Conservation (phyloP, 352 stramenopile species). For the Globisporangium spinosum region DNA sequence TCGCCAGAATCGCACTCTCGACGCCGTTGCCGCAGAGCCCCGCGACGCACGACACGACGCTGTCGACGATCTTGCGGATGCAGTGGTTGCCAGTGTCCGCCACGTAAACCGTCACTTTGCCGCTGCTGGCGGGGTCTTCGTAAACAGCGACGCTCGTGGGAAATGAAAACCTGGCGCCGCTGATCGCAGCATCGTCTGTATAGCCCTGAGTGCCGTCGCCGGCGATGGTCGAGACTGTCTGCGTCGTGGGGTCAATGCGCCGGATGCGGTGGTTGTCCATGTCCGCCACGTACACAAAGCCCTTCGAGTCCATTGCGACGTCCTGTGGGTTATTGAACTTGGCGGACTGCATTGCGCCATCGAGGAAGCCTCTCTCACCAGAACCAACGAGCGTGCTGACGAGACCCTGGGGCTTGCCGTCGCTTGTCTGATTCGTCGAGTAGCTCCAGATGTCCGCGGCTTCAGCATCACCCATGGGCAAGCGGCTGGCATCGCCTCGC, state of each 20-base stretch:
- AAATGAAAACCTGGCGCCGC: conserved; percentile 56
- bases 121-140: conserved; percentile 28
- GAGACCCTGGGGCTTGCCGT: conserved; percentile 83
- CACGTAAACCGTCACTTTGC: conserved; percentile 53
- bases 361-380: conserved; percentile 66
- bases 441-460: conserved; percentile 71
- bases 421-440: conserved; percentile 30
- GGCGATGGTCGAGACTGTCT: conserved; percentile 51
- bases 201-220: conserved; percentile 48
- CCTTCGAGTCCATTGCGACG: conserved; percentile 88
- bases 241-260: conserved; percentile 52
- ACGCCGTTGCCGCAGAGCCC: conserved; percentile 83
- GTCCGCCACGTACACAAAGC: conserved; percentile 94
- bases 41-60: conserved; percentile 83
- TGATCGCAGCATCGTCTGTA: conserved; percentile 36
- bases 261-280: conserved; percentile 93
- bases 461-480: conserved; percentile 32
- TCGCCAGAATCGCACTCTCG: conserved; percentile 43
- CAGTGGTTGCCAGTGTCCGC: conserved; percentile 83
- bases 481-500: conserved; percentile 23
- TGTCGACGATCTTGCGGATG: conserved; percentile 64
- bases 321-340: conserved; percentile 89
- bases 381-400: conserved; percentile 89
- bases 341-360: conserved; percentile 62
- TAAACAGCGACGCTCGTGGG: conserved; percentile 65